A percentile compares a stretch with the other conserved stretches of the same genome.
These are phyloP conservation scores for Botrytis deweyae DNA, from an alignment of 2,329 filamentous ascomycete genomes.

Conservation along the genomic window DNA sequence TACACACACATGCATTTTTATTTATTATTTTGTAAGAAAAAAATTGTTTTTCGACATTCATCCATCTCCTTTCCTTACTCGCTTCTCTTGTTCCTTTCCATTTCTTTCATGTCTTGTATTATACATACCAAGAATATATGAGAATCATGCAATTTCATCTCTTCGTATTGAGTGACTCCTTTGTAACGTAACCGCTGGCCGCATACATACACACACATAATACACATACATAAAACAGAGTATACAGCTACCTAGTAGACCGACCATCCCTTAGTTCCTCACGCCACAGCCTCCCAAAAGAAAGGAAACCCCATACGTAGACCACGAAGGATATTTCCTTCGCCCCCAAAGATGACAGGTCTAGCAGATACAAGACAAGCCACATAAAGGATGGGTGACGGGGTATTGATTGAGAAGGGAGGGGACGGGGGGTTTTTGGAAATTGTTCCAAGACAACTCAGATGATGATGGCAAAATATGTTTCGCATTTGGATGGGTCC, in stretches of 20 bases:
- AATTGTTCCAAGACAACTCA: conserved; percentile 20
- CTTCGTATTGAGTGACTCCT: not conserved
- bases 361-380: conserved; percentile 13
- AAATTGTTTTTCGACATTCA: too few relatives aligned
- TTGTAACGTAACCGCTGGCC: conserved; percentile 10
- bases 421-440: not conserved
- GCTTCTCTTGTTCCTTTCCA: too few relatives aligned
- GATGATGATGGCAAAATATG: not conserved
- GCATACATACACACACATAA: not conserved
- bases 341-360: not conserved
- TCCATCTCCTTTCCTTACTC: too few relatives aligned
- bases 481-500: conserved; percentile 2
- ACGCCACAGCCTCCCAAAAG: not conserved
- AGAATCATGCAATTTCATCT: not conserved
- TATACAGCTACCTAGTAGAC: too few relatives aligned
- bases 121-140: not conserved
- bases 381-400: not conserved
- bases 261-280: too few relatives aligned
- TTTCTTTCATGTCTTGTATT: too few relatives aligned
- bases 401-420: not conserved
- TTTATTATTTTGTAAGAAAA: not conserved
- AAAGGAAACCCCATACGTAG: not conserved
- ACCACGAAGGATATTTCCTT: not conserved
- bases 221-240: too few relatives aligned
- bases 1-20: not conserved